Base-by-base conservation (phyloP, 352 stramenopile genomes). In the Pythium oligandrum region DNA sequence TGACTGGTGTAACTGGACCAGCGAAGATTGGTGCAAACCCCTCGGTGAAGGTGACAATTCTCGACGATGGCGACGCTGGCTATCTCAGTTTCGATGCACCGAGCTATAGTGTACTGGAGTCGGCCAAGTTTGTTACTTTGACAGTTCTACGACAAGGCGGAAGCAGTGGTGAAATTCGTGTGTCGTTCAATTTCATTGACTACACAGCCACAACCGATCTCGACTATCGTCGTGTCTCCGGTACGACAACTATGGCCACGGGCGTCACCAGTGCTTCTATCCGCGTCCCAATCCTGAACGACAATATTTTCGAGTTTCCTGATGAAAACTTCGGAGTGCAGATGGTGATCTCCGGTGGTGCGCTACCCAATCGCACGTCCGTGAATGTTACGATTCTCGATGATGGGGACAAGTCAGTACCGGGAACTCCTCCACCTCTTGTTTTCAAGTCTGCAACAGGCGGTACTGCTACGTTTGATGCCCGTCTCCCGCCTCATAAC, bases 31-130 rank as follows among this genome's bases (percentile, higher is more conserved):
- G 75, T n/a, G 53, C 9, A 1, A 82, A 71, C 33, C 56, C n/a
- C 12, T 49, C 56, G 0, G 38, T 53, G 11, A 60, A 35, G 1
- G 72, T 90, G 30, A 73, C 62, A 1, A 83, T 90, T 48, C n/a
- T 78, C 0, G 79, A 90, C 44, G 79, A 87, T 51, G 77, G 68
- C 0, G 76, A 87, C 44, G 76, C 79, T 38, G 79, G 79, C 1
- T 71, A 68, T 32, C 47, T 90, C 2, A 70, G 66, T 34, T 87
- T 90, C 55, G 59, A 68, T 0, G 57, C 56, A 3, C 11, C 54
- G 2, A 31, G 3, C 2, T 82, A 73, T 37, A 42, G 12, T 0
- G 65, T 90, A 4, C 57, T 40, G 0, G 76, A 90, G 63, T 57
- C 64, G 31, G 55, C 57, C 10, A 54, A 51, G 10, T 61, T 53